These are phyloP conservation scores for Comarum palustre DNA, from an alignment of 306 rosid species.

Conservation along the genomic window DNA sequence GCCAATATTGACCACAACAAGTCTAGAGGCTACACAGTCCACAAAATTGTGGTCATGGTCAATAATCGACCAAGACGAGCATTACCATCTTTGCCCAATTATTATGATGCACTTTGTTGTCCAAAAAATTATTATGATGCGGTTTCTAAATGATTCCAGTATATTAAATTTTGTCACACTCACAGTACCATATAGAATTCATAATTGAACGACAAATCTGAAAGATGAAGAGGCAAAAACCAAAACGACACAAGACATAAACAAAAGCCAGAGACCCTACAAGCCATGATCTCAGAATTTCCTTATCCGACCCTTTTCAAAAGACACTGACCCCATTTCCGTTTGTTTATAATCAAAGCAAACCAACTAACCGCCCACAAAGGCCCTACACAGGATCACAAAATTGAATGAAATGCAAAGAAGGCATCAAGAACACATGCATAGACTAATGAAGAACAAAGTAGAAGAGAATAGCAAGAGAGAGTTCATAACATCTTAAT, in stretches of 20 bases:
- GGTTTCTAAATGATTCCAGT: not conserved
- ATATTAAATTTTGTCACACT: not conserved
- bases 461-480: not conserved
- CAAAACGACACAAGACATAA: not conserved
- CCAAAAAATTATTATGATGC: not conserved
- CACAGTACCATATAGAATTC: not conserved
- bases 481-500: not conserved
- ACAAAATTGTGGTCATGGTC: conserved; percentile 35
- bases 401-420: not conserved
- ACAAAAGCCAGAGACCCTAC: conserved; percentile 25
- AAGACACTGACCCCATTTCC: conserved; percentile 11
- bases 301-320: conserved; percentile 25
- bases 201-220: not conserved
- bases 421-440: not conserved
- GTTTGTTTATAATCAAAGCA: not conserved
- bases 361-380: conserved; percentile 14
- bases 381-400: conserved; percentile 21
- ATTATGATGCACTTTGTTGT: too few species aligned
- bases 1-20: conserved; percentile 32
- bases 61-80: conserved; percentile 6
- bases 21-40: conserved; percentile 25
- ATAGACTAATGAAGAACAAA: not conserved
- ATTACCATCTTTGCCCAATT: not conserved
- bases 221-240: conserved; percentile 5
- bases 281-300: conserved; percentile 30